Base-by-base conservation (phyloP, 306 rosid genomes). In the Rubus parviflorus region DNA sequence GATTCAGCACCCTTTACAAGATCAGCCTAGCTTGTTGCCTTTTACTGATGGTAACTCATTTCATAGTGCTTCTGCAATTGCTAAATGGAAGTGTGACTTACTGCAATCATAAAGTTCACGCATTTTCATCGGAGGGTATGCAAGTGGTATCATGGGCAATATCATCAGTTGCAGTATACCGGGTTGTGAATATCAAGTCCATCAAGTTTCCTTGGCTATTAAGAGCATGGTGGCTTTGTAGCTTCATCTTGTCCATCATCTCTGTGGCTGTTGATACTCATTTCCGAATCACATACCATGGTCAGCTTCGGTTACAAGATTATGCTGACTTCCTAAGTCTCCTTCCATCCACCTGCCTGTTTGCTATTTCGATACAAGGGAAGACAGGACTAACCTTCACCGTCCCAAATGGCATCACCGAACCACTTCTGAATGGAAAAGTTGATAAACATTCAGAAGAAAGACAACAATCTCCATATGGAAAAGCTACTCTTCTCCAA, bases 181-280 rank as follows among this genome's bases (percentile, higher is more conserved):
- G 69, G 68, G 72, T 72, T 37, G 74, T 85, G 72, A 87, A 48
- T 40, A 53, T 61, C 75, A 75, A 74, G 67, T 56, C 77, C 45
- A n/a, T 77, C 52, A 76, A 72, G 62, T 92, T 90, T 81, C 92
- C 92, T 47, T 92, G 97, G 97, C 45, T 87, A 69, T 77, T 95
- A 57, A 86, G 98, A 78, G 85, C 85, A 40, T 95, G 97, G 98
- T 95, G 98, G 97, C 37, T 89, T 68, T 88, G 87, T 78, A 88
- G 82, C 80, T 95, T 87, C 75, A 15, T 89, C 60, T 12, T 88
- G 86, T 71, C 86, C 72, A 73, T 83, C 23, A 46, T 80, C 30
- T 75, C 75, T 61, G 71, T 85, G 74, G 83, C 75, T 5, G 60
- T 89, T 68, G 89, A 88, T 78, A 68, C 68, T 8, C 78, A 85